Evolutionary conservation across 805 yeast genomes (phyloP).

Genomic region (Kurtzmaniella fragi): DNA sequence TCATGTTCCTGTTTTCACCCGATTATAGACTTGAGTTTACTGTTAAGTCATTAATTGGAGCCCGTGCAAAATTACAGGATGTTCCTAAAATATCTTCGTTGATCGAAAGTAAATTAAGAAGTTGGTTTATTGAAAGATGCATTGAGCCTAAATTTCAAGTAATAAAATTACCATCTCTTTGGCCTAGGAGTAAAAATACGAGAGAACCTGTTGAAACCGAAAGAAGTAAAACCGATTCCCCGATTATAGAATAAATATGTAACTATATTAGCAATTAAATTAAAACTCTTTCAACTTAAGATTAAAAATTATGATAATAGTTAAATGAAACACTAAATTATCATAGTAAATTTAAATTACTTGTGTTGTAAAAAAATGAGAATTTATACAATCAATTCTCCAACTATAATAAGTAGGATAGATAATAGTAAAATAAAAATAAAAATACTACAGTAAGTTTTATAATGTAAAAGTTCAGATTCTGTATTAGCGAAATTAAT

Average conservation of each 20-base stretch:
- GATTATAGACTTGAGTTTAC: slow-evolving; percentile 87
- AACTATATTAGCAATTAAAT: neutral
- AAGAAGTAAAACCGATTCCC: neutral
- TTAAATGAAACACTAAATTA: no score
- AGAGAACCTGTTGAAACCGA: slow-evolving; percentile 22
- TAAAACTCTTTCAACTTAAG: no score
- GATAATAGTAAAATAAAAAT: no score
- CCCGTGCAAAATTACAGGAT: slow-evolving; percentile 86
- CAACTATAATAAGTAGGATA: neutral
- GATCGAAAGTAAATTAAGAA: slow-evolving; percentile 74
- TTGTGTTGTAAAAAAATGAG: neutral
- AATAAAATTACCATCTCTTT: slow-evolving; percentile 75
- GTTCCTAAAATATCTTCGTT: slow-evolving; percentile 87
- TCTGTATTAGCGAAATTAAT: neutral
- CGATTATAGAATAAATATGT: neutral
- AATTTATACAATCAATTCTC: neutral
- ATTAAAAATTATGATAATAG: no score
- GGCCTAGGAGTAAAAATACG: slow-evolving; percentile 57
- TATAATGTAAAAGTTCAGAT: no score
- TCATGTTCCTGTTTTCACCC: slow-evolving; percentile 87
- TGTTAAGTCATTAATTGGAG: slow-evolving; percentile 85
- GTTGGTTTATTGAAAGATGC: slow-evolving; percentile 89
- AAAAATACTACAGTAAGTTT: no score
- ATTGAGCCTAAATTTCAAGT: slow-evolving; percentile 92
- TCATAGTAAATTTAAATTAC: neutral